Conservation (phyloP, 768 basidiomycete genomes). For the Tubosaeta sp. region DNA sequence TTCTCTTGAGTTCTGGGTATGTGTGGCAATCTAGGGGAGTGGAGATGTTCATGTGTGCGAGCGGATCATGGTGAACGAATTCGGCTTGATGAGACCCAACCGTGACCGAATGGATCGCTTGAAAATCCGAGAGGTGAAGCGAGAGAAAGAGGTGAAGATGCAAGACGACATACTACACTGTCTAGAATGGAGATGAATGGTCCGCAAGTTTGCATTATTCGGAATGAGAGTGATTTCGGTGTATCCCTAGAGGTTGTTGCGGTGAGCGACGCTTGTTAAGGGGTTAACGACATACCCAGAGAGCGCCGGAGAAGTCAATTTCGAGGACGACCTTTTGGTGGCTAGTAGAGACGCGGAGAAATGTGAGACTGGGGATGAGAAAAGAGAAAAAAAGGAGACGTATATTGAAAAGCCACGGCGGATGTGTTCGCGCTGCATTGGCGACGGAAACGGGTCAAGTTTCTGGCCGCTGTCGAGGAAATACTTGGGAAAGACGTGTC, state of each 20-base stretch:
- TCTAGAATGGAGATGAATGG: conserved; percentile 83
- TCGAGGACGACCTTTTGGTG: conserved; percentile 95
- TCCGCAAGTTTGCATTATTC: conserved; percentile 69
- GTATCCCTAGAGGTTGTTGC: conserved; percentile 60
- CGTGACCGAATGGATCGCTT: conserved; percentile 71
- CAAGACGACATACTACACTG: conserved; percentile 66
- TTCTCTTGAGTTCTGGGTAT: conserved; percentile 91
- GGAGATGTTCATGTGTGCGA: conserved; percentile 59
- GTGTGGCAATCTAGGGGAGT: conserved; percentile 76
- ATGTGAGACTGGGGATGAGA: conserved; percentile 40
- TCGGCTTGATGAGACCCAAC: conserved; percentile 70
- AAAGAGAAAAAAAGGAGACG: conserved; percentile 42
- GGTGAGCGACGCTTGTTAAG: conserved; percentile 19
- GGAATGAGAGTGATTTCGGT: conserved; percentile 91
- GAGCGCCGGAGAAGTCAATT: conserved; percentile 83
- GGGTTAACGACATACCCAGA: conserved; percentile 58
- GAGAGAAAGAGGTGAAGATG: conserved; percentile 11
- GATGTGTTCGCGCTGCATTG: conserved; percentile 69
- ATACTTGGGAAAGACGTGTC: not conserved
- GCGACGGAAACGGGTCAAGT: not conserved
- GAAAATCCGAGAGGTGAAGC: conserved; percentile 20
- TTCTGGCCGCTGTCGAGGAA: not conserved
- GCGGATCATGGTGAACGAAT: conserved; percentile 74
- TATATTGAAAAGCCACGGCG: conserved; percentile 89
- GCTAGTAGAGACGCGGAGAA: conserved; percentile 64